Evolutionary conservation across 768 basidiomycete genomes (phyloP), one percentile per base, ranked within the genome.

Genomic region (Pleurotus giganteus): DNA sequence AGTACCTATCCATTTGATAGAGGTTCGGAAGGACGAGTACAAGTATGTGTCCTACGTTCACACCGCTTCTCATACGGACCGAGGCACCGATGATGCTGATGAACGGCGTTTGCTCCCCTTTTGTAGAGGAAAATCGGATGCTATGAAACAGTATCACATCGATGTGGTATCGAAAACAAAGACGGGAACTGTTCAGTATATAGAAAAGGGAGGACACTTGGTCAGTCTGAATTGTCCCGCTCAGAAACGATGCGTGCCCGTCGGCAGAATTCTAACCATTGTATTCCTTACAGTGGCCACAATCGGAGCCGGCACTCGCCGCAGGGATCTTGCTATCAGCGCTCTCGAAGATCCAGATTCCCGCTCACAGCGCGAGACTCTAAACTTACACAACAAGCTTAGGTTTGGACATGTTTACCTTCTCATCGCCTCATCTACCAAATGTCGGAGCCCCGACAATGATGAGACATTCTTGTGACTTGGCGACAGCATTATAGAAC

Each of bases 201-300:
- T 63, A 47, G 61, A 57, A n/a, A 57, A 57, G 31, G 60, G 61
- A 15, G 61, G 61, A 2, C 60, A 61, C 46, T 58, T 61, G 60
- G 61, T 60, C 46, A 39, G 57, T 58, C 31, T n/a, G 17, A 32
- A 17, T n/a, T 28, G 17, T 23, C 19, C 17, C 32, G 15, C 13
- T 13, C 3, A 12, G 28, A 47, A 23, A n/a, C 24, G 28, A 26
- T 47, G 13, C 26, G 28, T 47, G 2, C 24, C 31, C 31, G 31
- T 32, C 31, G 31, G 31, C 31, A 13, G 31, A 32, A 6, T 32
- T 13, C 13, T 13, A 13, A 32, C 13, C 21, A 50, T 31, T 36
- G 9, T 36, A 13, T 31, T 24, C 24, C 15, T n/a, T 44, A 23
- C 24, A 50, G 47, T 50, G 47, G 47, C 47, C 47, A n/a, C 47